These are phyloP conservation scores for Kluyveromyces sp. DNA, from an alignment of 1,139 yeast genomes.

Conservation along the genomic window DNA sequence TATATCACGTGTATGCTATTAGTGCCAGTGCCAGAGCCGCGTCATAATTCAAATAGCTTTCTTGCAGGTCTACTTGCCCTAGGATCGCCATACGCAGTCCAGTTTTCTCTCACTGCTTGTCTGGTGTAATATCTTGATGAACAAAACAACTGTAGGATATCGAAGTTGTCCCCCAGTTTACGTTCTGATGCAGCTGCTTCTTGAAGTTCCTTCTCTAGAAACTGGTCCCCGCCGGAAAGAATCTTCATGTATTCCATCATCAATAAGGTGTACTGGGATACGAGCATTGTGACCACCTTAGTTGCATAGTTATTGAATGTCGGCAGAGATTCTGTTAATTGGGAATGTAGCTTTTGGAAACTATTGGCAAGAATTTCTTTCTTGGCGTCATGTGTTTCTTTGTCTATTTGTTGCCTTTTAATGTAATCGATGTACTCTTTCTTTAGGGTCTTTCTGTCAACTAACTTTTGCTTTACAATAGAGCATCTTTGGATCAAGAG, in stretches of 20 bases:
- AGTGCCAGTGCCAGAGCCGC: too few species aligned
- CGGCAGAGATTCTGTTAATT: slow-evolving; percentile 29
- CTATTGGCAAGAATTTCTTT: slow-evolving; percentile 25
- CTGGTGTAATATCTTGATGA: slow-evolving; percentile 25
- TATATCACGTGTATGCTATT: too few species aligned
- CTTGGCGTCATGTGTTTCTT: slow-evolving; percentile 19
- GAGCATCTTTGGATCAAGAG: slow-evolving; percentile 19
- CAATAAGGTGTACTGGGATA: slow-evolving; percentile 20
- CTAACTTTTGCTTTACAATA: slow-evolving; percentile 20
- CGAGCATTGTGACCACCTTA: slow-evolving; percentile 14
- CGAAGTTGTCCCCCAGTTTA: slow-evolving; percentile 29
- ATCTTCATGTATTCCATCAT: slow-evolving; percentile 26
- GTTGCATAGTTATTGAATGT: slow-evolving; percentile 15
- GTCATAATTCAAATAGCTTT: slow-evolving; percentile 28
- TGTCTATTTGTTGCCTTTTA: slow-evolving; percentile 15
- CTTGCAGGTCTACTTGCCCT: slow-evolving; percentile 29
- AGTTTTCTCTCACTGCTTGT: slow-evolving; percentile 27
- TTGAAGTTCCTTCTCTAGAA: slow-evolving; percentile 20
- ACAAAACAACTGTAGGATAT: slow-evolving; percentile 30
- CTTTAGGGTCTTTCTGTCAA: slow-evolving; percentile 27
- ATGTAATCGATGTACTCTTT: slow-evolving; percentile 27
- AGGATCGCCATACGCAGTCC: slow-evolving; percentile 17
- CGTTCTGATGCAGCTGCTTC: slow-evolving; percentile 10
- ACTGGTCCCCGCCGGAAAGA: slow-evolving; percentile 25
- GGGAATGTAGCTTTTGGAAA: slow-evolving; percentile 25